Percentiles rank a stretch among this genome's conserved stretches.
Evolutionary conservation across 2,329 filamentous ascomycete genomes (phyloP).

Genomic region (Ophiocordyceps robertsii): DNA sequence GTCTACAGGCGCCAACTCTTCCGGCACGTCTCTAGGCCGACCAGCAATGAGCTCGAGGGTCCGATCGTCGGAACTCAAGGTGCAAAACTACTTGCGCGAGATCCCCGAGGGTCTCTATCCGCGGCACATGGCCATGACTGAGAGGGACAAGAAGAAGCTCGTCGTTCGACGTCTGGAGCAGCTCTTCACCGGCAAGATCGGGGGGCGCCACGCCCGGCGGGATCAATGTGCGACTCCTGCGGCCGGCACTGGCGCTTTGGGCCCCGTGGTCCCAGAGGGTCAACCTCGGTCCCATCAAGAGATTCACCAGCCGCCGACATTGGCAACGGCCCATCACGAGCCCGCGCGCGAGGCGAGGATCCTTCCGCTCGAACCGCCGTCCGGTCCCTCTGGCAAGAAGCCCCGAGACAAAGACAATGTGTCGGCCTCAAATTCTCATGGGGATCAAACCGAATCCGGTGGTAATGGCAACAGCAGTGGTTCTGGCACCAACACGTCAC

Average conservation of each 20-base stretch:
- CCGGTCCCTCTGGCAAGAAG: conserved; percentile 21
- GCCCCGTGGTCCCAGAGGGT: conserved; percentile 14
- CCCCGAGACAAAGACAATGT: conserved; percentile 26
- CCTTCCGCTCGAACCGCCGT: conserved; percentile 16
- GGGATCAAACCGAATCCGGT: conserved; percentile 29
- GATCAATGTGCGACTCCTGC: conserved; percentile 10
- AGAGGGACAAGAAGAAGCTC: conserved; percentile 62
- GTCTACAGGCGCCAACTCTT: conserved; percentile 36
- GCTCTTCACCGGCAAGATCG: conserved; percentile 62
- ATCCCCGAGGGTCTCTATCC: conserved; percentile 59
- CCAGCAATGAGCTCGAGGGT: conserved; percentile 21
- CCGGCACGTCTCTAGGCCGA: conserved; percentile 23
- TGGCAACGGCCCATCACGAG: conserved; percentile 12
- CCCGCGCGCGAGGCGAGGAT: conserved; percentile 36
- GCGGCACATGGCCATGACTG: conserved; percentile 47
- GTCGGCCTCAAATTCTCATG: conserved; percentile 34
- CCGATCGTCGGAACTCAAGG: conserved; percentile 41
- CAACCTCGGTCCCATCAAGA: conserved; percentile 9
- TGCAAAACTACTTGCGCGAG: conserved; percentile 57
- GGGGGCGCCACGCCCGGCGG: conserved; percentile 21
- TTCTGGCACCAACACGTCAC: conserved; percentile 24
- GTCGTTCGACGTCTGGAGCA: conserved; percentile 68
- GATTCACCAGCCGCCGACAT: conserved; percentile 22
- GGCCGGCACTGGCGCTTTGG: conserved; percentile 2
- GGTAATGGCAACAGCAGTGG: conserved; percentile 17